Base-by-base conservation (phyloP, 768 basidiomycete genomes). In the Mycena vitilis region DNA sequence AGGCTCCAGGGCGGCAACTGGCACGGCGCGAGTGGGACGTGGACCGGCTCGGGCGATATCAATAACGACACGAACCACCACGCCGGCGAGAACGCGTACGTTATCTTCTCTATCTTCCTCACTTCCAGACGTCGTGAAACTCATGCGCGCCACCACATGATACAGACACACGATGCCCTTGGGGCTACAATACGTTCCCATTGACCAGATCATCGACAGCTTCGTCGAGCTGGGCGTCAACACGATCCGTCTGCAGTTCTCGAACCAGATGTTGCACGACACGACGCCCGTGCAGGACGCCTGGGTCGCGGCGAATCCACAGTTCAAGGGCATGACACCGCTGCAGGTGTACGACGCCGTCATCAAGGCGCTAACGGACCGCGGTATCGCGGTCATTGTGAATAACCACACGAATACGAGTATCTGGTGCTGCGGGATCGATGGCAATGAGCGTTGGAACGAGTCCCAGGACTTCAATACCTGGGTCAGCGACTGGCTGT, bases 271-370 rank as follows among this genome's bases (percentile, higher is more conserved):
- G 67, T 36, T 71, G 20, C 71, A 71, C 63, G 71, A 71, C 38
- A 65, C 58, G 8, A 56, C 58, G 13, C 12, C 42, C 13, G 37
- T 71, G 13, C 22, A 69, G 13, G 59, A 57, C 38, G 15, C 66
- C 38, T 71, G 63, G 58, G 67, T 71, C 48, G 67, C 71, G 2
- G 71, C 71, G n/a, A 72, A 72, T 36, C 71, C 71, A 20, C 71
- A 72, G 42, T 72, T 72, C 60, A 52, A 34, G n/a, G 71, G 71
- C 20, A 30, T 72, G 47, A 72, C 71, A 0, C 55, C 63, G 25
- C 53, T 72, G 11, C 63, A 72, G 48, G 71, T 72, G 11, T 72
- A 72, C 60, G 71, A 72, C 44, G 67, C 63, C 6, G 67, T 66
- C 13, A 60, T 72, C 11, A 4, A 57, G 56, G 71, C 71, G 23